Base-by-base conservation (phyloP, 1,284 basidiomycete species). In the Cerioporus squamosus region DNA sequence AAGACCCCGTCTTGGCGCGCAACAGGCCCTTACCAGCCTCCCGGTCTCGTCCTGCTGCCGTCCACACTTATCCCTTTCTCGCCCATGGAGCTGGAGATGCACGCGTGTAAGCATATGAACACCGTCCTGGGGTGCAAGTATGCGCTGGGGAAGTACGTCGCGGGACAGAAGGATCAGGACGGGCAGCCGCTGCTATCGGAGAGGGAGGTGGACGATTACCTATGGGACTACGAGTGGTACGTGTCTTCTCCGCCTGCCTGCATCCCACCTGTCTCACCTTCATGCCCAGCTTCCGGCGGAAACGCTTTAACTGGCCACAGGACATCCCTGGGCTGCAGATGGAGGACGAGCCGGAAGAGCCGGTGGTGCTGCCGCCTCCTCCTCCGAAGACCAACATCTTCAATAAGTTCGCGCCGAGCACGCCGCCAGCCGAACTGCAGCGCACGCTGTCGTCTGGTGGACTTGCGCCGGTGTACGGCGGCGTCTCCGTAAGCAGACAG, bases 171-270 rank as follows among this genome's bases (percentile, higher is more conserved):
- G 17, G 80, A 78, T 50, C 72, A 76, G 51, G 65, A 75, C 12
- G 81, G 81, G 9, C 67, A 69, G 47, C 68, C 70, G 51, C 51
- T 78, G 18, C 65, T 82, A 5, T 70, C 70, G 18, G 78, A 81
- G 5, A 70, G 75, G 15, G 77, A 80, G 59, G 77, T 89, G 44
- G 75, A 81, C 15, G 79, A 86, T 31, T 70, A 77, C 12, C 65
- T 90, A 12, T 90, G 86, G 84, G 80, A 85, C 40, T 91, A 91
- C 65, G 87, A 90, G 61, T 79, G 81, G 88, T 89, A 71, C 58
- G 84, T 57, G 44, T 53, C 56, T 53, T 58, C 40, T 52, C 47
- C 23, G 20, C n/a, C 15, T 17, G 12, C 1, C 22, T 10, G 5
- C 6, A 1, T 24, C 14, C 20, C 10, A 36, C 15, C 4, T 38